Evolutionary conservation across 352 stramenopile genomes (phyloP).

Genomic region (Globisporangium abappressorium): DNA sequence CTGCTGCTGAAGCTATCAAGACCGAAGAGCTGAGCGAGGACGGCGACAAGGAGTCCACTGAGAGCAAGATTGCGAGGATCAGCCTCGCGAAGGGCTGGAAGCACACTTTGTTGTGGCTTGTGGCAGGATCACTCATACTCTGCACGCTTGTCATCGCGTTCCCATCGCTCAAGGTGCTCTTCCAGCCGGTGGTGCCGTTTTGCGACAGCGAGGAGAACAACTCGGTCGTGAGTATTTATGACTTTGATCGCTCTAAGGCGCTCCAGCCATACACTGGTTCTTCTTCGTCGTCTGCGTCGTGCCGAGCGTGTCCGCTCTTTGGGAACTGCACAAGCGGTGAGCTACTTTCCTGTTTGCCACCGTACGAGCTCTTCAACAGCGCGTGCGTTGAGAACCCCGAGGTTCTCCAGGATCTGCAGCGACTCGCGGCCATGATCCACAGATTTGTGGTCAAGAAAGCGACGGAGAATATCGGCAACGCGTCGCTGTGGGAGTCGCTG

Average conservation of each 20-base stretch:
- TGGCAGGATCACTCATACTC: slow-evolving; percentile 30
- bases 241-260: slow-evolving; percentile 42
- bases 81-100: slow-evolving; percentile 36
- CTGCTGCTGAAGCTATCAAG: background rate
- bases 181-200: slow-evolving; percentile 36
- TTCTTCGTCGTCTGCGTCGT: slow-evolving; percentile 19
- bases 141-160: slow-evolving; percentile 39
- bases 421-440: slow-evolving; percentile 45
- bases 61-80: slow-evolving; percentile 28
- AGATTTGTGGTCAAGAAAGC: slow-evolving; percentile 40
- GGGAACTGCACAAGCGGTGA: slow-evolving; percentile 52
- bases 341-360: slow-evolving; percentile 40
- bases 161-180: slow-evolving; percentile 35
- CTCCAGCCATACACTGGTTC: slow-evolving; percentile 45
- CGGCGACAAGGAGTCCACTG: slow-evolving; percentile 22
- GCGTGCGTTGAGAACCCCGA: slow-evolving; percentile 56
- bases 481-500: slow-evolving; percentile 29
- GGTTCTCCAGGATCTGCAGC: slow-evolving; percentile 42
- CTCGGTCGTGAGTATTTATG: slow-evolving; percentile 19
- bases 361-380: slow-evolving; percentile 45
- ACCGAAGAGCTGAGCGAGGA: slow-evolving; percentile 14
- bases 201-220: slow-evolving; percentile 53
- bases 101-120: slow-evolving; percentile 36
- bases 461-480: slow-evolving; percentile 30
- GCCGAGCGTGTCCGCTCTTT: slow-evolving; percentile 59